These are phyloP conservation scores for Nigrograna mackinnonii DNA, from an alignment of 2,329 filamentous ascomycete species.

Conservation along the genomic window DNA sequence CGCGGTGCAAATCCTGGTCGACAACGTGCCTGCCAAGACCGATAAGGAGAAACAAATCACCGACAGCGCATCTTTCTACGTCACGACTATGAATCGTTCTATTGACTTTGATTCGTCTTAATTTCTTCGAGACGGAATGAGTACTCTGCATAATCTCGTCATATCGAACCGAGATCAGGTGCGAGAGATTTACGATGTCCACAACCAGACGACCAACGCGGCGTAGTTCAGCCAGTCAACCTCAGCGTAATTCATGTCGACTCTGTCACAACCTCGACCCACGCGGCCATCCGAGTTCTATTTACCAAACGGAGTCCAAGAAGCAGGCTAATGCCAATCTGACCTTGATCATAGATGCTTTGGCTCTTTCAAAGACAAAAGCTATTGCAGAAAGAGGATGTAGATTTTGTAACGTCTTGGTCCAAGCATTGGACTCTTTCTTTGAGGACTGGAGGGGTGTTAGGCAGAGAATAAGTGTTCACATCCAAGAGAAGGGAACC, in stretches of 20 bases:
- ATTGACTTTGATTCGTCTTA: background rate
- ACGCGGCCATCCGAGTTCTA: conserved; percentile 25
- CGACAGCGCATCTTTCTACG: background rate
- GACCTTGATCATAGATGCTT: conserved; percentile 28
- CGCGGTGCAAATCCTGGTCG: no score
- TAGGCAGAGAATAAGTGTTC: conserved; percentile 21
- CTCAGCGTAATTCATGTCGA: conserved; percentile 25
- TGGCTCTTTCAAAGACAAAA: conserved; percentile 20
- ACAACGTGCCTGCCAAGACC: no score
- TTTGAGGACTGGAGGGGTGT: conserved; percentile 27
- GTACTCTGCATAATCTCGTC: conserved; percentile 10
- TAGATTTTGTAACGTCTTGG: conserved; percentile 30
- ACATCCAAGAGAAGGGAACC: conserved; percentile 28
- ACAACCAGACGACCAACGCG: no score
- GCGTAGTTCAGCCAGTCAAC: conserved; percentile 10
- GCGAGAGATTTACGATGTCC: no score
- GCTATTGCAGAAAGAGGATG: conserved; percentile 20
- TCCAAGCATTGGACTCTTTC: conserved; percentile 30
- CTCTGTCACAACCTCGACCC: conserved; percentile 34
- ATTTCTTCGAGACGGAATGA: background rate
- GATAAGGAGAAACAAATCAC: no score
- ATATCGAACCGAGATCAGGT: no score
- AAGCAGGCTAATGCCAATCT: conserved; percentile 21
- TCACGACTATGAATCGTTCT: background rate
- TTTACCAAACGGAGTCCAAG: conserved; percentile 18